A percentile compares a stretch with the other conserved stretches of the same genome.
Evolutionary conservation across 2,329 filamentous ascomycete genomes (phyloP).

Genomic region (Meredithiella fracta): DNA sequence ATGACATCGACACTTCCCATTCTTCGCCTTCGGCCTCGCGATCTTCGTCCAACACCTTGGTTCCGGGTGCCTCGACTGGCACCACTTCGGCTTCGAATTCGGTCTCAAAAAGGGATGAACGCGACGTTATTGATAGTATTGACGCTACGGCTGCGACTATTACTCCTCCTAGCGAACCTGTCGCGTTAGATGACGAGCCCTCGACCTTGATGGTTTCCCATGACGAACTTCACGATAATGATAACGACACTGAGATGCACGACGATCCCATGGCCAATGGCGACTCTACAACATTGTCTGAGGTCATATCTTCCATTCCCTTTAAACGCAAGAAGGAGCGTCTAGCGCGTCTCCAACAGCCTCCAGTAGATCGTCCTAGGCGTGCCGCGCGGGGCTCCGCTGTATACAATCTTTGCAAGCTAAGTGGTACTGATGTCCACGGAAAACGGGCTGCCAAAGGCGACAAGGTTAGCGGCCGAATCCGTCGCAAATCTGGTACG

Average conservation of each 20-base stretch:
- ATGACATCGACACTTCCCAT: background rate
- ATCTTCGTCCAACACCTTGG: background rate
- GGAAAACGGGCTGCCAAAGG: slow-evolving; percentile 38
- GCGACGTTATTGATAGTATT: background rate
- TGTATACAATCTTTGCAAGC: slow-evolving; percentile 46
- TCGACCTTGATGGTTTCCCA: slow-evolving; percentile 29
- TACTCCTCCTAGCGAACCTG: slow-evolving; percentile 11
- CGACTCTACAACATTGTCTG: slow-evolving; percentile 26
- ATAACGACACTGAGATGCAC: slow-evolving; percentile 45
- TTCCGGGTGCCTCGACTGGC: background rate
- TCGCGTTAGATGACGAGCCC: slow-evolving; percentile 9
- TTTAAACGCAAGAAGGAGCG: slow-evolving; percentile 10
- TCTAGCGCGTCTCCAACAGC: background rate
- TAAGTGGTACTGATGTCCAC: slow-evolving; percentile 45
- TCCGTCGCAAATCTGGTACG: slow-evolving; percentile 22
- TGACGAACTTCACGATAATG: slow-evolving; percentile 25
- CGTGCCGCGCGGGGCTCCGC: slow-evolving; percentile 11
- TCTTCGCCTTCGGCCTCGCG: background rate
- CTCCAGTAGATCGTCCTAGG: slow-evolving; percentile 16
- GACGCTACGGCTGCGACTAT: slow-evolving; percentile 5
- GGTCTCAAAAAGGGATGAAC: background rate
- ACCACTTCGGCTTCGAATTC: background rate
- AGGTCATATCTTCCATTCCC: slow-evolving; percentile 18
- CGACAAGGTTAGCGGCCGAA: slow-evolving; percentile 29
- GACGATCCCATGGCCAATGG: slow-evolving; percentile 28